Evolutionary conservation across 1,284 basidiomycete species (phyloP), one percentile per base, ranked within the genome.

Genomic region (Naganishia liquefaciens): DNA sequence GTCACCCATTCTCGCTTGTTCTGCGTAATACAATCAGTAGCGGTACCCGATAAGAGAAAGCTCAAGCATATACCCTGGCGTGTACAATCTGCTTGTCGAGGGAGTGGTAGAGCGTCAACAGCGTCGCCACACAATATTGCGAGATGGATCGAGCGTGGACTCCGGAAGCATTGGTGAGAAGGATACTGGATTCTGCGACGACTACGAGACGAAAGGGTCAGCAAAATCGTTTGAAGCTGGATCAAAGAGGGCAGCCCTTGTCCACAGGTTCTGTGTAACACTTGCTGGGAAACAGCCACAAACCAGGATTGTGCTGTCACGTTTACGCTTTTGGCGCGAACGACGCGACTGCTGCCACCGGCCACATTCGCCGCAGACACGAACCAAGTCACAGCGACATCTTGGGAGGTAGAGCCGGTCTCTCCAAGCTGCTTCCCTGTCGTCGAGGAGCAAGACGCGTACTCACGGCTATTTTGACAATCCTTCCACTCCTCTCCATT

Each of bases 141-240:
- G 77, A 75, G 46, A 79, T 78, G 47, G 69, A 70, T 43, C 72
- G 65, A 6, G 70, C 70, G 65, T 79, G 77, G 30, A 78, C 75
- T 27, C 77, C 77, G 49, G 69, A 70, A 13, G 76, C 75, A 7
- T 72, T 75, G 15, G 68, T 64, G n/a, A 77, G 64, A 3, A 70
- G 73, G 10, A 77, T 65, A 23, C 58, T 44, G 3, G n/a, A 40
- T 43, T 55, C 54, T 55, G 43, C 7, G n/a, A 17, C n/a, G 21
- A 9, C 5, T 17, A 19, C 15, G 37, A 57, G 28, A 28, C 50
- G 15, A 13, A 37, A 37, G 33, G 7, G 6, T 37, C 33, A 37
- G 13, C 13, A 37, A 37, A 13, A 13, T 10, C 10, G 33, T 37
- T 37, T 13, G 10, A 13, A 37, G 13, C 10, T 37, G 13, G 33